Evolutionary conservation across 805 yeast genomes (phyloP), one percentile per base, ranked within the genome.

Genomic region (Danielia oregonensis): DNA sequence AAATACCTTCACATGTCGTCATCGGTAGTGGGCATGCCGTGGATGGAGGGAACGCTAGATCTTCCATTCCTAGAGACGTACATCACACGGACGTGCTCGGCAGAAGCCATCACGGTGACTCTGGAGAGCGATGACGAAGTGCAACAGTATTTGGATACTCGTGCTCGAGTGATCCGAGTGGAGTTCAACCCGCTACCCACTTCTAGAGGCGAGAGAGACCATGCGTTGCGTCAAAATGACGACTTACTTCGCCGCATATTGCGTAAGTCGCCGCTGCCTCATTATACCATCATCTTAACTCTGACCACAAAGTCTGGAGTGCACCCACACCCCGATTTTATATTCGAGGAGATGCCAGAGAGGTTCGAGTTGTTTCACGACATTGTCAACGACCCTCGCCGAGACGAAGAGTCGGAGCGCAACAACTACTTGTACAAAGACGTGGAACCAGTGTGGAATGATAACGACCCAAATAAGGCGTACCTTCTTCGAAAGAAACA

Each of bases 261-360:
- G n/a, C 72, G 84, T 24, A 77, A 75, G 35, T 55, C 84, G 9
- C 96, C 96, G 1, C 70, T 89, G 0, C 95, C 96, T 0, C 74
- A 76, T 40, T 72, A 71, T 36, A 65, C 87, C 2, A 59, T 88
- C 2, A 55, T 86, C 2, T 64, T 78, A 38, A 76, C 88, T 4
- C 52, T 63, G 11, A 45, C 48, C 26, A 37, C 37, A 9, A 35
- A 50, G n/a, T 30, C 40, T 7, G 33, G 40, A 1, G 39, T 46
- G 18, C 67, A 60, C 38, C 70, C 72, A 2, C 32, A 52, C 1
- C 62, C 68, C 4, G 46, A 54, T 15, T 39, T 51, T 30, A 49
- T 55, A 8, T 33, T 71, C 38, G 42, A 54, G 30, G 33, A 51
- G 50, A 32, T 59, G 57, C 63, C 66, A 22, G 36, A 59, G 41